Base-by-base conservation (phyloP, 805 yeast genomes). In the Brettanomyces naardenensis region DNA sequence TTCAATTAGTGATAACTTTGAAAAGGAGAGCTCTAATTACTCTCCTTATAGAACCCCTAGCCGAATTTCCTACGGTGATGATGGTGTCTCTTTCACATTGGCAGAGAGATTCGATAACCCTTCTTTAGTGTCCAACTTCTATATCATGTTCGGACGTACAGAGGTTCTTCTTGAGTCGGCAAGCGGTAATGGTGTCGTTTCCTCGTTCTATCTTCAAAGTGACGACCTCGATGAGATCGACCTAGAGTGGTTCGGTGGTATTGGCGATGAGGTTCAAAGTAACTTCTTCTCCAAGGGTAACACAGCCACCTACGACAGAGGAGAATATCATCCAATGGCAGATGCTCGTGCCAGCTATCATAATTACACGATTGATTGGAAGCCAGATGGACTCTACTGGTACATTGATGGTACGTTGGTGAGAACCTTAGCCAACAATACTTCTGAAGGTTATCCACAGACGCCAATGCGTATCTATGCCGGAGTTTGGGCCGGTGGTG, bases 141-240 rank as follows among this genome's bases (percentile, higher is more conserved):
- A 86, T 62, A 74, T 89, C 49, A 84, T 88, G 92, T 89, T 79
- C 58, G 97, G 97, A 41, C 77, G 77, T 45, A 74, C 87, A 22
- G 94, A 84, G 56, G 87, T 77, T 5, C 67, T 66, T 1, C 56
- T 83, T 43, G 70, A 79, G 55, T 83, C 89, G 14, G 89, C 94
- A 4, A 63, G 71, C 13, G 96, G 95, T 19, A 60, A 59, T 15
- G 96, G 96, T 44, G 69, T 89, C 29, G 75, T 87, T 11, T 81
- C 95, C 0, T 79, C 92, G 2, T 75, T 88, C 47, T 85, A 80
- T 46, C 67, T 88, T 38, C 94, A 86, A 54, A 64, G 72, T 49
- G 96, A 89, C 56, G 95, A 82, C 51, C 65, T 80, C 45, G 97
- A 89, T 60, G 97, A 89, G 61, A 77, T 89, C 33, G 97, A 89